Base-by-base conservation (phyloP, 352 stramenopile genomes). In the Pythium aristosporum region DNA sequence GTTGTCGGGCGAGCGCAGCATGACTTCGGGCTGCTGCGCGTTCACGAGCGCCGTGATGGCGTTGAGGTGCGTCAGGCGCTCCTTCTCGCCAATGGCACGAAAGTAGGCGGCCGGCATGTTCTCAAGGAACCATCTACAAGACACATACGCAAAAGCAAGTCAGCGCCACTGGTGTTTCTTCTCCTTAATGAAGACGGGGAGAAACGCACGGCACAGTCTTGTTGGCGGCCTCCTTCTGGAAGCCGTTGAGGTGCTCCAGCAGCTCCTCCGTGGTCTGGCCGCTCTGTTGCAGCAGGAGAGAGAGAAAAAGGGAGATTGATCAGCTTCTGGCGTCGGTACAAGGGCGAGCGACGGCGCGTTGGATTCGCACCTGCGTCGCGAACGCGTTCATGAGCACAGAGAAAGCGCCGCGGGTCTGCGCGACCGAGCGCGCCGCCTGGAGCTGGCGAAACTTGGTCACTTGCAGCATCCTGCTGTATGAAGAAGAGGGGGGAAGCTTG, bases 21-120 rank as follows among this genome's bases (percentile, higher is more conserved):
- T 76, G 20, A 94, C 78, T 63, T 94, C 85, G 1, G 85, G 85
- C 63, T 94, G 85, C 65, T 91, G 72, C 8, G 82, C 85, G 53
- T 86, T 80, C 47, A 89, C 65, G 15, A 92, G 76, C 62, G 83
- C 83, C 68, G 80, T 92, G 74, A 96, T 94, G 58, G 87, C 87
- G 68, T 92, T 93, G 46, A 96, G 68, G 74, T 96, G 88, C 61
- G 94, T 82, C 57, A 96, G 57, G 32, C 88, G 80, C 63, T 93
- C 82, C 65, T 88, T 79, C 70, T 96, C 83, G 56, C 76, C 69
- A 53, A 92, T 93, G 51, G 89, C 85, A 60, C 88, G 82, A 70
- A 96, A 96, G 78, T 96, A 96, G n/a, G 88, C 72, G 18, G 82
- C 79, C 23, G 88, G 88, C 88, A 96, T 96, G 80, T 94, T 94